These are phyloP conservation scores for Sarcodon aspratus DNA, from an alignment of 768 basidiomycete genomes.

Conservation along the genomic window DNA sequence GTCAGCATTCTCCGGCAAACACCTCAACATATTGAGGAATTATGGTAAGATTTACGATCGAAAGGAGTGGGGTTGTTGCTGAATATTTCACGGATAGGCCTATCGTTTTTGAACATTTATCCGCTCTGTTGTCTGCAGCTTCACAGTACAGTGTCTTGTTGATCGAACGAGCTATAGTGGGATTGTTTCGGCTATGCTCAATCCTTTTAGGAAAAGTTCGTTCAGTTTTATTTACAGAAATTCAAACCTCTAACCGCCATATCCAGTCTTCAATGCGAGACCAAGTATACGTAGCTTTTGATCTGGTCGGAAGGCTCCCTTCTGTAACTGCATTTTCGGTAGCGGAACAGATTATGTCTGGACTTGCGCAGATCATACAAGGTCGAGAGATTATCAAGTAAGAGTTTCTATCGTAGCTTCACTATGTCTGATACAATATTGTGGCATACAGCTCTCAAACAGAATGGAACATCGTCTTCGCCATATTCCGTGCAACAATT, in stretches of 20 bases:
- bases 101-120: constrained; percentile 87
- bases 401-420: constrained; percentile 27
- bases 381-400: constrained; percentile 48
- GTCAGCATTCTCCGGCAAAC: constrained; percentile 77
- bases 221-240: not conserved
- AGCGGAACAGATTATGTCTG: constrained; percentile 85
- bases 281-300: constrained; percentile 90
- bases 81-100: constrained; percentile 46
- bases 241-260: not conserved
- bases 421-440: not conserved
- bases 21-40: constrained; percentile 70
- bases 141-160: constrained; percentile 81
- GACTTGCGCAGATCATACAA: constrained; percentile 69
- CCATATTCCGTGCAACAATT: constrained; percentile 76
- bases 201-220: constrained; percentile 72
- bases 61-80: not conserved
- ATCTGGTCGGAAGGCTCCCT: constrained; percentile 77
- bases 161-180: constrained; percentile 89
- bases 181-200: constrained; percentile 72
- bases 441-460: constrained; percentile 59
- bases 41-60: constrained; percentile 49
- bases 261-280: constrained; percentile 71
- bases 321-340: constrained; percentile 67
- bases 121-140: constrained; percentile 65
- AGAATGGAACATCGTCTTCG: constrained; percentile 92